Conservation (phyloP, 1,284 basidiomycete genomes). For the Trichosporon asahii region DNA sequence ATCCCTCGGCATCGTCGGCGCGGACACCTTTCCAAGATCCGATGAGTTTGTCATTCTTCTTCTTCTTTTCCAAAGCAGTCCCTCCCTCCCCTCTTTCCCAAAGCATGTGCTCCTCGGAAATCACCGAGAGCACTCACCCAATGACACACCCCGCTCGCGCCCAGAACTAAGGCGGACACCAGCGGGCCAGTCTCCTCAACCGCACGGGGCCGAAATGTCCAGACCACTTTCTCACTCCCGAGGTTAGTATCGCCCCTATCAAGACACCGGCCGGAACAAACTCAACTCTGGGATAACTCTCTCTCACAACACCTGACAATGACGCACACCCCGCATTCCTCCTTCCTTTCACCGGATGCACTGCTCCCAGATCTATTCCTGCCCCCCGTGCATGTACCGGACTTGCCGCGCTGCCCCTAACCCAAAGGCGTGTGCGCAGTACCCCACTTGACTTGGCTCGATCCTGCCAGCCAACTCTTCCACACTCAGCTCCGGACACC, state of each 20-base stretch:
- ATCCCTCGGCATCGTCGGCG: neutral
- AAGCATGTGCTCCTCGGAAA: neutral
- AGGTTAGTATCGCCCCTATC: neutral
- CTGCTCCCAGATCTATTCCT: neutral
- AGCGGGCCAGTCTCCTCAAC: neutral
- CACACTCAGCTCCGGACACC: neutral
- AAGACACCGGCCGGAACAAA: conserved; percentile 10
- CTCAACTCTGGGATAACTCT: neutral
- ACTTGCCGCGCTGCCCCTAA: neutral
- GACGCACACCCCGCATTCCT: neutral
- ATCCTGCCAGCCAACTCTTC: neutral
- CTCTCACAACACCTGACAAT: neutral
- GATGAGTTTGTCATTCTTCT: neutral
- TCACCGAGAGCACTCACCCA: neutral
- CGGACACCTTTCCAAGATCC: neutral
- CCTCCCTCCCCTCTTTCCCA: neutral
- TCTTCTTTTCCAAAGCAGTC: neutral
- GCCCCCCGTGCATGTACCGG: neutral
- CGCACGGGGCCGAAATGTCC: neutral
- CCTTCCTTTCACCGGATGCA: neutral
- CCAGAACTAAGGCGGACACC: neutral
- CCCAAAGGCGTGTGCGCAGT: neutral
- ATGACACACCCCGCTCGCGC: neutral
- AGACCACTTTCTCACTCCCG: neutral
- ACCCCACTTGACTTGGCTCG: neutral